Base-by-base conservation (phyloP, 345 rosid species). In the Sisymbrium altissimum region DNA sequence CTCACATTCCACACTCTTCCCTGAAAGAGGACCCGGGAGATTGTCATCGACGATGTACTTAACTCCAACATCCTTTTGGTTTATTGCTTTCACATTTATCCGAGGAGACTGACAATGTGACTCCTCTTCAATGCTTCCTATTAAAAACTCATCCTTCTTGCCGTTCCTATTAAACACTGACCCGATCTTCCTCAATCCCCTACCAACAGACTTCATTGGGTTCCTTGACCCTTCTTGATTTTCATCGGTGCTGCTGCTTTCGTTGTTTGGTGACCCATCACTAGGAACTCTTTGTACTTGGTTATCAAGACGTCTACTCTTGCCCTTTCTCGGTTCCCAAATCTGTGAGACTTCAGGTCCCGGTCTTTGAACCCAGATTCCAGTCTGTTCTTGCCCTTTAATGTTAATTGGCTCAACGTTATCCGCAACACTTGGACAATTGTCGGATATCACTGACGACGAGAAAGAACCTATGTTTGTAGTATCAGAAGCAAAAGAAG, bases 271-370 rank as follows among this genome's bases (percentile, higher is more conserved):
- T n/a, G 84, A 79, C 25, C 82, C 85, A 35, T 75, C 82, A 7
- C 61, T 62, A 10, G 81, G 70, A 78, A 70, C 81, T 55, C 81
- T 68, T n/a, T 33, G 78, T 56, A 84, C 70, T 77, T 59, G 71
- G 50, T 67, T 81, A 77, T 91, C 96, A 27, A 72, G 76, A 60
- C 78, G 79, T 79, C 88, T 76, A 23, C 59, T 81, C 81, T 87
- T 95, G 15, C 96, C 93, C 81, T 87, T 95, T 49, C 96, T 85
- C 2, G 97, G 99, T 78, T 88, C 88, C 99, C 97, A 92, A 57
- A 74, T 85, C 73, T 85, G 97, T 7, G 85, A 75, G 18, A 85
- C 86, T 74, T 88, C 95, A 35, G 79, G 83, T 72, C 99, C 97
- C 0, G 98, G 98, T 57, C 80, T 90, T 76, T 88, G 93, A 53